A percentile compares a stretch with the other conserved stretches of the same genome.
Evolutionary conservation across 768 basidiomycete genomes (phyloP).

Genomic region (Xerocomellus amylosporus): DNA sequence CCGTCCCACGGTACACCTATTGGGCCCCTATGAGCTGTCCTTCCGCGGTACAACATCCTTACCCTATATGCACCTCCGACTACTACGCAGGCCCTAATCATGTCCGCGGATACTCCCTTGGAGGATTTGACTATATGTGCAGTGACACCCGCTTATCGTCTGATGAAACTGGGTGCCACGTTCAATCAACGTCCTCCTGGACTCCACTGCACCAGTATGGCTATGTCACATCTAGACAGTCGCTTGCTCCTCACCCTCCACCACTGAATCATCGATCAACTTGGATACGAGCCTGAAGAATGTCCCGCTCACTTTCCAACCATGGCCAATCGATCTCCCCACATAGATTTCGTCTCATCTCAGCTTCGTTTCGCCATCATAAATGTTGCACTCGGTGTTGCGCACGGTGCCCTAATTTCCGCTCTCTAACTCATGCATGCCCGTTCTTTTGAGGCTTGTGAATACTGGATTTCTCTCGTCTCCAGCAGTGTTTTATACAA

Average conservation of each 20-base stretch:
- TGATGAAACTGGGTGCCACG: slow-evolving; percentile 38
- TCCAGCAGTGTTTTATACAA: slow-evolving; percentile 23
- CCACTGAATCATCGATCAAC: slow-evolving; percentile 46
- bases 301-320: not conserved
- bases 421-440: slow-evolving; percentile 38
- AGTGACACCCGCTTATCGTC: slow-evolving; percentile 45
- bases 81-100: slow-evolving; percentile 47
- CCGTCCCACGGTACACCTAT: slow-evolving; percentile 20
- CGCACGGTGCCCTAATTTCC: slow-evolving; percentile 38
- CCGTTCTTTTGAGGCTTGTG: slow-evolving; percentile 35
- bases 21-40: slow-evolving; percentile 27
- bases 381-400: slow-evolving; percentile 31
- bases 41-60: slow-evolving; percentile 51
- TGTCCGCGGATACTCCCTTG: slow-evolving; percentile 58
- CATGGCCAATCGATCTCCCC: slow-evolving; percentile 11
- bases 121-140: slow-evolving; percentile 52
- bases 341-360: slow-evolving; percentile 29
- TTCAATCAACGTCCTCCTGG: slow-evolving; percentile 45
- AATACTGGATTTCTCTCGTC: slow-evolving; percentile 35
- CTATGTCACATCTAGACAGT: slow-evolving; percentile 41
- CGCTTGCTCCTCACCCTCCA: slow-evolving; percentile 42
- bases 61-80: slow-evolving; percentile 55
- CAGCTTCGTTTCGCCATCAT: slow-evolving; percentile 24
- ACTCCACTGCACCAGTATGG: slow-evolving; percentile 38
- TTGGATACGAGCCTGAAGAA: slow-evolving; percentile 48